These are phyloP conservation scores for Tritrichomonas musculus DNA, from an alignment of 208 protist species.

Conservation along the genomic window DNA sequence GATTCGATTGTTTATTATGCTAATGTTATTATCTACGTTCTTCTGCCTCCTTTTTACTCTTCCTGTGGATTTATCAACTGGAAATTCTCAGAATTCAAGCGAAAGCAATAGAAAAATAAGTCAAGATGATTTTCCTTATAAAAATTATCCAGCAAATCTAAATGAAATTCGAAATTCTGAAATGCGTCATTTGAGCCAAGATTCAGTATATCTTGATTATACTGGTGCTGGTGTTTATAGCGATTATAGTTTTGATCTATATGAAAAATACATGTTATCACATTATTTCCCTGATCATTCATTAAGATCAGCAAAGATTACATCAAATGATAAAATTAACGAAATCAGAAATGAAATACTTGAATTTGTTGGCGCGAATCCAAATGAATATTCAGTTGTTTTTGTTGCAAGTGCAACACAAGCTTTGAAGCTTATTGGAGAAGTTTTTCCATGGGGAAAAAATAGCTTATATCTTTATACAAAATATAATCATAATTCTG, in stretches of 20 bases:
- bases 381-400: slow-evolving; percentile 12
- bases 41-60: too few relatives aligned
- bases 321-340: not conserved
- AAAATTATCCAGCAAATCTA: too few relatives aligned
- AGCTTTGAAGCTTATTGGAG: slow-evolving; percentile 22
- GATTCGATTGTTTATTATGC: too few relatives aligned
- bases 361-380: not conserved
- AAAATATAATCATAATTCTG: slow-evolving; percentile 35
- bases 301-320: not conserved
- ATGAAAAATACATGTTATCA: not conserved
- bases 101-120: too few relatives aligned
- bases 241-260: not conserved
- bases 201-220: not conserved
- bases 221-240: not conserved
- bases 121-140: too few relatives aligned
- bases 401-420: slow-evolving; percentile 39
- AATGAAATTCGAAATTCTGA: too few relatives aligned
- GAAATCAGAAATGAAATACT: not conserved
- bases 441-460: slow-evolving; percentile 35
- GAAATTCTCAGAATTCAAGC: too few relatives aligned
- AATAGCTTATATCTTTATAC: slow-evolving; percentile 12
- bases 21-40: too few relatives aligned
- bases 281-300: not conserved
- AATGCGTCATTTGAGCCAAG: too few relatives aligned
- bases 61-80: too few relatives aligned